Conservation (phyloP, 1,139 yeast species). For the Blastobotrys illinoisensis region DNA sequence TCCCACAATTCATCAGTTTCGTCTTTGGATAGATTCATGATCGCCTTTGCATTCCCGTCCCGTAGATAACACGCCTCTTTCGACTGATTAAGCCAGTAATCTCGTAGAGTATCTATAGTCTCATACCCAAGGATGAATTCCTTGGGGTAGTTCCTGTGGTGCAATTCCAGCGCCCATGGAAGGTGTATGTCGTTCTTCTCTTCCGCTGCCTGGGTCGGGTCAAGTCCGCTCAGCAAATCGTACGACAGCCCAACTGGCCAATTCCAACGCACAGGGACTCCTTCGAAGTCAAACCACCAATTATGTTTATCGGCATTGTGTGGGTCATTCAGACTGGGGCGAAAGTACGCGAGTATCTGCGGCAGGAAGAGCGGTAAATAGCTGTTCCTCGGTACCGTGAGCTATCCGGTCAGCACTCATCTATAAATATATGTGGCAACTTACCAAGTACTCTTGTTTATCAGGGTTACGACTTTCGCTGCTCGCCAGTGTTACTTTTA, state of each 20-base stretch:
- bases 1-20: conserved; percentile 56
- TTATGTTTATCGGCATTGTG: conserved; percentile 31
- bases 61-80: conserved; percentile 74
- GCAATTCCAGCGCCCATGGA: conserved; percentile 51
- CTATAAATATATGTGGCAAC: too few species aligned
- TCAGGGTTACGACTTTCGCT: conserved; percentile 28
- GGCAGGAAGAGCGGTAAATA: conserved; percentile 52
- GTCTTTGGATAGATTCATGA: conserved; percentile 65
- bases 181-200: conserved; percentile 15
- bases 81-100: conserved; percentile 65
- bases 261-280: conserved; percentile 63
- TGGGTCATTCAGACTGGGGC: conserved; percentile 35
- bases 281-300: conserved; percentile 69
- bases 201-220: conserved; percentile 26
- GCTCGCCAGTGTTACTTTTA: conserved; percentile 34
- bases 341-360: conserved; percentile 42
- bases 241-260: conserved; percentile 68
- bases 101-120: conserved; percentile 36
- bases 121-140: conserved; percentile 48
- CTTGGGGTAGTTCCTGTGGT: conserved; percentile 44
- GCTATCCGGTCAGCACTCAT: conserved; percentile 16
- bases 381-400: conserved; percentile 42
- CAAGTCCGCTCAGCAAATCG: conserved; percentile 45
- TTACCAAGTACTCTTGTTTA: conserved; percentile 20
- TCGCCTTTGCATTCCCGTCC: conserved; percentile 65